Base-by-base conservation (phyloP, 495 filamentous ascomycete species). In the Penicillium steckii region DNA sequence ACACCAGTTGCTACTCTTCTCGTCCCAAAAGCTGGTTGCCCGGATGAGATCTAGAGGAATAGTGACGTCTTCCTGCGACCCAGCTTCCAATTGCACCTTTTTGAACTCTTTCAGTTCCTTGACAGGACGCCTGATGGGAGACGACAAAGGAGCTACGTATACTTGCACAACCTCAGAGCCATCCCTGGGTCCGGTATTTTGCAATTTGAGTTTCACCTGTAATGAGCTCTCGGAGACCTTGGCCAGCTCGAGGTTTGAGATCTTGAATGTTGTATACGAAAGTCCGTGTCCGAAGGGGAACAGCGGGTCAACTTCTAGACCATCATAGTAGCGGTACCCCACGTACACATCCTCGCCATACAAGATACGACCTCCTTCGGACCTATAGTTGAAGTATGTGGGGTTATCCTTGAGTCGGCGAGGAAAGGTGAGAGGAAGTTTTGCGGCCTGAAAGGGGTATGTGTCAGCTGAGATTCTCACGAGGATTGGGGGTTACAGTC, bases 281-380 rank as follows among this genome's bases (percentile, higher is more conserved):
- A 95, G 81, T 8, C 90, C 90, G 61, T 91, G 82, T 19, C 90
- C 90, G 55, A 94, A 94, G 26, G 83, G 78, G 67, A 91, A 93
- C 0, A 85, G 76, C 0, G 87, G 84, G 2, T 73, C 66, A 24
- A 85, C 69, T 9, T 79, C 73, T 2, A 75, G 66, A 18, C 80
- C 76, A 58, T 95, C 89, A 68, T 90, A 94, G 68, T 85, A 85
- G 5, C 86, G 76, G 63, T 95, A 94, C 6, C 88, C 89, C 42
- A 94, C 83, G 68, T 85, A 91, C 23, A 92, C 69, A 49, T 83
- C 84, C 65, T 92, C 88, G 33, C 85, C 84, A 53, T 90, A 90
- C 12, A 88, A 66, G 4, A 89, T 85, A 30, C 84, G 77, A 8
- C 80, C 73, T 50, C 86, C 82, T 62, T 92, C 89, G 44, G 85